These are phyloP conservation scores for Apophysomyces trapeziformis DNA, from an alignment of 371 early-diverging fungal genomes.

Conservation along the genomic window DNA sequence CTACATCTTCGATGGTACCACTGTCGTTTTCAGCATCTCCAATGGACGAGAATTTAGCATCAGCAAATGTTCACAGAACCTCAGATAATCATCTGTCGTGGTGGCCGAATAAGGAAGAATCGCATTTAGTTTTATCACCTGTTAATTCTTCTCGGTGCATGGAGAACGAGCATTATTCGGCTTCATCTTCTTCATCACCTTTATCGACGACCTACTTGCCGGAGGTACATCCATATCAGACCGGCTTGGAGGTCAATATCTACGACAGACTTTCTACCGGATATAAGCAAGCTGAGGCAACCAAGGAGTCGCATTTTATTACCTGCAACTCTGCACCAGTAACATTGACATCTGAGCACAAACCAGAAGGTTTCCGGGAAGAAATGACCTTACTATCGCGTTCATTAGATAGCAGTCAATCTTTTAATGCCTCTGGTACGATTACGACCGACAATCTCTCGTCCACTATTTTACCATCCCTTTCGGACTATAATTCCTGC, in stretches of 20 bases:
- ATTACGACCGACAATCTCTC: not conserved
- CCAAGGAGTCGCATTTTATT: conserved; percentile 33
- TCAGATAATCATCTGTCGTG: not conserved
- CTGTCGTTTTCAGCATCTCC: not conserved
- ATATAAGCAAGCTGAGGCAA: conserved; percentile 15
- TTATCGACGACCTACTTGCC: conserved; percentile 23
- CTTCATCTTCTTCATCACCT: conserved; percentile 41
- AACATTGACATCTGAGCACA: conserved; percentile 41
- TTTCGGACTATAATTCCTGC: not conserved
- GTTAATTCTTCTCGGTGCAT: not conserved
- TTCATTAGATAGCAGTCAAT: not conserved
- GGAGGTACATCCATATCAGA: conserved; percentile 1
- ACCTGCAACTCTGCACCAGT: conserved; percentile 24
- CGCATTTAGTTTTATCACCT: conserved; percentile 6
- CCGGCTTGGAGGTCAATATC: not conserved
- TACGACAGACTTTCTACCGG: not conserved
- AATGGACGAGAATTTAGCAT: not conserved
- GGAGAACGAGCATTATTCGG: conserved; percentile 32
- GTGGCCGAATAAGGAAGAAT: conserved; percentile 12
- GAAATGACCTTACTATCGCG: conserved; percentile 13
- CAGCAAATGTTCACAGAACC: not conserved
- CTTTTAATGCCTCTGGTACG: not conserved
- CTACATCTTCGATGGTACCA: not conserved
- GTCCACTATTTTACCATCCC: not conserved
- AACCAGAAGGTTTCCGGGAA: conserved; percentile 28